Conservation (phyloP, 1,284 basidiomycete species). For the Ustilago trichophora region DNA sequence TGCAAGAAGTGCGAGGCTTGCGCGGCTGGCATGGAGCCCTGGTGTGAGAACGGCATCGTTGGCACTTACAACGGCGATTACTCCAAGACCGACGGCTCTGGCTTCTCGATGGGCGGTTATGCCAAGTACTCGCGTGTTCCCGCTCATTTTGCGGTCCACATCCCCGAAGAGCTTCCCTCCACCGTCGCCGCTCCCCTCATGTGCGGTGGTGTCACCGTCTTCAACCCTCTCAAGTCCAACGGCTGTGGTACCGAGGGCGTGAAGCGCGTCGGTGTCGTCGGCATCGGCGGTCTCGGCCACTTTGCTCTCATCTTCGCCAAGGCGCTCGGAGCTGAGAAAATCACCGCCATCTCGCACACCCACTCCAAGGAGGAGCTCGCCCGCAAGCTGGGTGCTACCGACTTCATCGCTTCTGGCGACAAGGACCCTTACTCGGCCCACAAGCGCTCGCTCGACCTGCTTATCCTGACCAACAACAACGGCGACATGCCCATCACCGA, state of each 20-base stretch:
- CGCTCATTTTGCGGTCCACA: slow-evolving; percentile 60
- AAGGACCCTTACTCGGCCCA: slow-evolving; percentile 52
- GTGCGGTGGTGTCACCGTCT: slow-evolving; percentile 64
- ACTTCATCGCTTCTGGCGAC: slow-evolving; percentile 50
- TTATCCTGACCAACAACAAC: slow-evolving; percentile 68
- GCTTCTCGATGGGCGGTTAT: slow-evolving; percentile 53
- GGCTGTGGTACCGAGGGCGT: slow-evolving; percentile 49
- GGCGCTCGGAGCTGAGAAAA: slow-evolving; percentile 54
- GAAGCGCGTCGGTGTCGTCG: slow-evolving; percentile 58
- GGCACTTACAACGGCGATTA: slow-evolving; percentile 69
- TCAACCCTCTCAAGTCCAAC: slow-evolving; percentile 59
- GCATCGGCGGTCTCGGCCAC: slow-evolving; percentile 60
- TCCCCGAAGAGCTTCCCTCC: slow-evolving; percentile 57
- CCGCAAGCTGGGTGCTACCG: slow-evolving; percentile 53
- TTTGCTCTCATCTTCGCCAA: slow-evolving; percentile 60
- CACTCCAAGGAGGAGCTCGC: slow-evolving; percentile 52
- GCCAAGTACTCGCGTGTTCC: slow-evolving; percentile 56
- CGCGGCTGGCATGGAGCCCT: slow-evolving; percentile 65
- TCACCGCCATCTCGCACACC: slow-evolving; percentile 57
- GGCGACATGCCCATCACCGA: slow-evolving; percentile 65
- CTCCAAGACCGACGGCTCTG: slow-evolving; percentile 67
- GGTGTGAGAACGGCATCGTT: slow-evolving; percentile 40
- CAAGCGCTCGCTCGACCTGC: slow-evolving; percentile 68
- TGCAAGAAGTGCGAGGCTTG: slow-evolving; percentile 73
- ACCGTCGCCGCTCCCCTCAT: slow-evolving; percentile 59